Evolutionary conservation across 306 rosid species (phyloP).

Genomic region (Lablab purpureus): DNA sequence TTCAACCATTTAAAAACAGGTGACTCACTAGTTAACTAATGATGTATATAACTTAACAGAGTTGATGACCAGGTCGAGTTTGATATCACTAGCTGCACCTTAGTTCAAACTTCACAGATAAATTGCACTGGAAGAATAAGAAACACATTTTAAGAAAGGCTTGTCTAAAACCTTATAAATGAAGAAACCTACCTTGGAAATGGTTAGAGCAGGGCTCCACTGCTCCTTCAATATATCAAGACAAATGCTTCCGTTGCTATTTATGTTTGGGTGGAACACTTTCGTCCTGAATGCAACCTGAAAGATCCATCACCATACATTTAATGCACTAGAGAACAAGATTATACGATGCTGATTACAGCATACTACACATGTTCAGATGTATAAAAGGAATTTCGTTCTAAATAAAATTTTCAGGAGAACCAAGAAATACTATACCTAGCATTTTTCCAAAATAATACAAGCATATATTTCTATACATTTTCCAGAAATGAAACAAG

Average conservation of each 20-base stretch:
- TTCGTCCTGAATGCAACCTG: slow-evolving; percentile 96
- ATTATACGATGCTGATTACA: not conserved
- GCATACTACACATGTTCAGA: not conserved
- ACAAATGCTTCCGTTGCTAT: slow-evolving; percentile 89
- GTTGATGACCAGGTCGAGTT: not conserved
- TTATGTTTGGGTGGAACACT: slow-evolving; percentile 91
- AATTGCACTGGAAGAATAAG: not conserved
- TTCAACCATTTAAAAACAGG: not conserved
- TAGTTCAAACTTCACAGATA: not conserved
- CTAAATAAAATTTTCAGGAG: not conserved
- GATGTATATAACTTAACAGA: not conserved
- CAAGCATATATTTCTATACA: not conserved
- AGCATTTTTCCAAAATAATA: not conserved
- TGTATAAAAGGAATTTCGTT: not conserved
- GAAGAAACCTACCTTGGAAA: slow-evolving; percentile 75
- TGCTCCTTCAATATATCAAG: slow-evolving; percentile 92
- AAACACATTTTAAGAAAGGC: not conserved
- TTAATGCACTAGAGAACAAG: not conserved
- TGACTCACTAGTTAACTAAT: not conserved
- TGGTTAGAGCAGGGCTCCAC: slow-evolving; percentile 95
- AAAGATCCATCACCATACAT: slow-evolving; percentile 42
- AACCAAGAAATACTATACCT: not conserved
- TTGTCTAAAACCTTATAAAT: not conserved
- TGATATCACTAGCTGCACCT: not conserved
- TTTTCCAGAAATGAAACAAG: not conserved